Conservation (phyloP, 2,329 filamentous ascomycete species). For the Fusarium sp. region DNA sequence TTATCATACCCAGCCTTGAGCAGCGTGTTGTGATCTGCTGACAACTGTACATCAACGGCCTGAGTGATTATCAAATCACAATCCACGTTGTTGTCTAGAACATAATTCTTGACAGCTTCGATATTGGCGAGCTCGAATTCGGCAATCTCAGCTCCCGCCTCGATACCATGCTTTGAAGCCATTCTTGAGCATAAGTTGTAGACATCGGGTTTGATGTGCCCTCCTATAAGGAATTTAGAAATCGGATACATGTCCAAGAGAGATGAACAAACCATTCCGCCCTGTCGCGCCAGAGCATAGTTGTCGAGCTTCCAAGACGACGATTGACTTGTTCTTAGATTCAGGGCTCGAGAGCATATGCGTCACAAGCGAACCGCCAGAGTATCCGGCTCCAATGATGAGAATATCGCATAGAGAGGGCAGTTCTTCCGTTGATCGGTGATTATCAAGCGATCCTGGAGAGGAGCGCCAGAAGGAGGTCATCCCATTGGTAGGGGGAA, state of each 20-base stretch:
- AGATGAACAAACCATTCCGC: constrained; percentile 46
- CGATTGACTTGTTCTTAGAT: constrained; percentile 40
- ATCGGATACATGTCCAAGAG: too few species aligned
- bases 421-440: constrained; percentile 32
- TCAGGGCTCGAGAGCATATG: constrained; percentile 49
- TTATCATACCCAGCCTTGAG: constrained; percentile 48
- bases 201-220: constrained; percentile 36
- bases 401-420: constrained; percentile 57
- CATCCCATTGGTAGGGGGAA: constrained; percentile 17
- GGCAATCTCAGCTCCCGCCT: constrained; percentile 38
- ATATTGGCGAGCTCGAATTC: constrained; percentile 30
- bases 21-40: constrained; percentile 26
- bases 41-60: constrained; percentile 54
- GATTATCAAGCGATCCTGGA: background rate
- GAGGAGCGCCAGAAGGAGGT: constrained; percentile 23
- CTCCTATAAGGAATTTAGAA: background rate
- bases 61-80: constrained; percentile 59
- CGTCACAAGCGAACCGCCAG: constrained; percentile 58
- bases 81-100: constrained; percentile 55
- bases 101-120: constrained; percentile 48
- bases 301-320: constrained; percentile 51
- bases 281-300: constrained; percentile 55
- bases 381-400: constrained; percentile 61
- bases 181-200: constrained; percentile 5
- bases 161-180: constrained; percentile 19